These are phyloP conservation scores for Schizophyllum commune DNA, from an alignment of 1,284 basidiomycete species.

Conservation along the genomic window DNA sequence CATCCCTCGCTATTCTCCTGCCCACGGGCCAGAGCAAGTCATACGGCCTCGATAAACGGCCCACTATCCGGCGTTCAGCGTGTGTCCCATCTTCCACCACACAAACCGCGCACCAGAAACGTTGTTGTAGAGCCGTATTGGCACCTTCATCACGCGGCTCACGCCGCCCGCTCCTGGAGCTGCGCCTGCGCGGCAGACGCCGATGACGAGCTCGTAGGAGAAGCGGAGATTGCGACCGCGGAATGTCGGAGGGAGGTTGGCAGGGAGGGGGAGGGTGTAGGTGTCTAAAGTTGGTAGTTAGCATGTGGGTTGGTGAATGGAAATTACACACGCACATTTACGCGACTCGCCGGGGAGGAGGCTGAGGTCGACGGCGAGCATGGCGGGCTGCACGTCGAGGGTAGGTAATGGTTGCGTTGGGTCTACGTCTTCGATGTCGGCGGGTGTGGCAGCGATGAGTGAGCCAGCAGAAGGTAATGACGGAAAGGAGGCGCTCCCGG, in stretches of 20 bases:
- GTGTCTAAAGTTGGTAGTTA: conserved; percentile 45
- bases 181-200: conserved; percentile 61
- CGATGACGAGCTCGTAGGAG: conserved; percentile 83
- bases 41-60: conserved; percentile 45
- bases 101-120: conserved; percentile 50
- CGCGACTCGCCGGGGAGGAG: conserved; percentile 75
- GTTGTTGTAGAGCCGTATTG: conserved; percentile 82
- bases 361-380: conserved; percentile 77
- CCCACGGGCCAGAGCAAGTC: conserved; percentile 65
- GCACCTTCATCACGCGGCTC: conserved; percentile 82
- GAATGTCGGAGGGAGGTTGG: conserved; percentile 84
- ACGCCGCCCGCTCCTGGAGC: conserved; percentile 37
- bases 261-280: conserved; percentile 70
- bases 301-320: conserved; percentile 3
- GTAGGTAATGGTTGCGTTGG: conserved; percentile 70
- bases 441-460: conserved; percentile 14
- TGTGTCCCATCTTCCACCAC: conserved; percentile 2
- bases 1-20: conserved; percentile 22
- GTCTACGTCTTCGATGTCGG: conserved; percentile 35
- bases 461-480: conserved; percentile 7
- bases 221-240: conserved; percentile 79
- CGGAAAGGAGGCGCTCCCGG: neutral
- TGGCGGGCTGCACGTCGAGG: conserved; percentile 73
- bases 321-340: conserved; percentile 52
- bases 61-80: conserved; percentile 32